Evolutionary conservation across 495 filamentous ascomycete species (phyloP).

Genomic region (Penicillium odoratum): DNA sequence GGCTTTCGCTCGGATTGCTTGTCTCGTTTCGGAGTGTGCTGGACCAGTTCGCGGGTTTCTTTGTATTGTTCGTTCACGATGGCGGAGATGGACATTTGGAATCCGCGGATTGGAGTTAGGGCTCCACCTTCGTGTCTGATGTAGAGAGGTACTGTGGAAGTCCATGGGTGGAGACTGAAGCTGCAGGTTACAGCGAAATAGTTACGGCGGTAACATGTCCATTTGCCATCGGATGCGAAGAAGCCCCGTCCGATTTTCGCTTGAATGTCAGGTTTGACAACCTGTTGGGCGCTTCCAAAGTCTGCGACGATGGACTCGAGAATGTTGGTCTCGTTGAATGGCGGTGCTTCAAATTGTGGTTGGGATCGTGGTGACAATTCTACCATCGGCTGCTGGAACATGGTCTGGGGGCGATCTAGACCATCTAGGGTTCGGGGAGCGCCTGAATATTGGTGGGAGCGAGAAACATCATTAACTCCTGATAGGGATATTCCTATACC

Average conservation of each 20-base stretch:
- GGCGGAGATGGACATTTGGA: constrained; percentile 83
- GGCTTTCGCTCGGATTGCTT: constrained; percentile 83
- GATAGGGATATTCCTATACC: constrained; percentile 34
- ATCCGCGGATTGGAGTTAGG: constrained; percentile 58
- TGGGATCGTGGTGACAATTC: constrained; percentile 37
- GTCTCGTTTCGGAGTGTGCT: constrained; percentile 94
- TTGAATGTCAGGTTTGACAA: constrained; percentile 72
- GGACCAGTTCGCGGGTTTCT: constrained; percentile 83
- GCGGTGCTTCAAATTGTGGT: constrained; percentile 45
- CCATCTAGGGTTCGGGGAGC: constrained; percentile 39
- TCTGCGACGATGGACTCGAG: constrained; percentile 61
- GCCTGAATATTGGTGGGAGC: constrained; percentile 33
- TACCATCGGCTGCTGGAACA: constrained; percentile 33
- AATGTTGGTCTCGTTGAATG: constrained; percentile 57
- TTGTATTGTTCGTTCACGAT: constrained; percentile 76
- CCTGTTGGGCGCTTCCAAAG: constrained; percentile 34
- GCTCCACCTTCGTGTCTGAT: constrained; percentile 46
- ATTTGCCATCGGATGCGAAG: constrained; percentile 80
- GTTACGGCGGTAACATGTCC: constrained; percentile 95
- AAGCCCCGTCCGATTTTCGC: constrained; percentile 92
- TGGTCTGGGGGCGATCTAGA: constrained; percentile 37
- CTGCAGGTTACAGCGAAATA: constrained; percentile 90
- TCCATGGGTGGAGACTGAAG: constrained; percentile 63
- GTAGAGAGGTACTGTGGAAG: constrained; percentile 48
- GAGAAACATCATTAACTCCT: constrained; percentile 37